Percentiles rank a stretch among this genome's conserved stretches.
Evolutionary conservation across 2,329 filamentous ascomycete genomes (phyloP).

Genomic region (Colletotrichum sp.): DNA sequence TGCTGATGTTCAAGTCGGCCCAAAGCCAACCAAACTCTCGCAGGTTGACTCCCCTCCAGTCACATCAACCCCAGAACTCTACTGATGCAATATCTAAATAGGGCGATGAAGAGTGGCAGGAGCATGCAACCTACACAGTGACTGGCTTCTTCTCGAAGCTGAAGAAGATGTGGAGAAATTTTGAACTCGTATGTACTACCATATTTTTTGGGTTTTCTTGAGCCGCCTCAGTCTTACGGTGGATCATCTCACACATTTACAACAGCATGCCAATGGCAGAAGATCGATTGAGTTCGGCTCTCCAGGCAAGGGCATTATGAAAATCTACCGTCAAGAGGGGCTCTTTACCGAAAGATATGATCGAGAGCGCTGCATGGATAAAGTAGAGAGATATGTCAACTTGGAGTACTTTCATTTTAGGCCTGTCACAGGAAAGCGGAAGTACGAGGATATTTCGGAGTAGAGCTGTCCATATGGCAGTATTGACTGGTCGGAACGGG

Average conservation of each 20-base stretch:
- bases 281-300: neutral
- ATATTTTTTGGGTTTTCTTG: too few species aligned
- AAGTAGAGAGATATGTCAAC: neutral
- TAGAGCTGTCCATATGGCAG: neutral
- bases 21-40: too few species aligned
- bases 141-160: too few species aligned
- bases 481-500: neutral
- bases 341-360: neutral
- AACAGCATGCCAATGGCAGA: neutral
- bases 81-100: too few species aligned
- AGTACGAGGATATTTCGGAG: neutral
- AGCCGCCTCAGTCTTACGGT: neutral
- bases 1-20: too few species aligned
- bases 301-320: neutral
- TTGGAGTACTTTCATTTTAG: neutral
- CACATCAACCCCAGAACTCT: too few species aligned
- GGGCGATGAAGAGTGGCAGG: too few species aligned
- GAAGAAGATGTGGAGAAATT: too few species aligned
- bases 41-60: too few species aligned
- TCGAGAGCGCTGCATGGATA: neutral
- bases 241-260: neutral
- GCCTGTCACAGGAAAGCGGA: neutral
- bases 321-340: neutral
- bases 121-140: too few species aligned
- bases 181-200: slow-evolving; percentile 7